Base-by-base conservation (phyloP, 306 rosid genomes). In the Pyrus betulifolia region DNA sequence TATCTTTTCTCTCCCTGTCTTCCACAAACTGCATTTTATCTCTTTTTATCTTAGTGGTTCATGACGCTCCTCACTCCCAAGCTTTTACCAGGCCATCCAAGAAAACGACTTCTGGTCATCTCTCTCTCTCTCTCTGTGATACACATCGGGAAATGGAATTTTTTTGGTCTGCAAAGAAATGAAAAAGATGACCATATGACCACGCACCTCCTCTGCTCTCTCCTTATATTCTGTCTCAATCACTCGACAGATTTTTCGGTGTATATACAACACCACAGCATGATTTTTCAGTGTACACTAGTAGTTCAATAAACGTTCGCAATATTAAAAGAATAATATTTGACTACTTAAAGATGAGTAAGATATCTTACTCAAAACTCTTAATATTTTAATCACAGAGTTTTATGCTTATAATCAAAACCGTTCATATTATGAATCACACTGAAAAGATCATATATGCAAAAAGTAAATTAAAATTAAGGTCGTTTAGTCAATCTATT, bases 61-160 rank as follows among this genome's bases (percentile, higher is more conserved):
- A 57, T 64, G 5, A 83, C 96, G 84, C 98, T 91, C 96, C 98
- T 91, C 96, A 89, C 97, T 93, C 86, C 91, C 86, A 91, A 84
- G 86, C 78, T 77, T 74, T 85, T 82, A 79, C 77, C 70, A 66
- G 87, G 80, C 77, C 84, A 83, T 69, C 79, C 68, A 72, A 66
- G 75, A 86, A 81, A 64, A 64, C 69, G 8, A 78, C 91, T 83
- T 44, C 35, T 62, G 70, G 55, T 18, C 42, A 77, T 83, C 84
- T 67, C 28, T 7, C 9, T 7, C 9, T 62, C 67, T 4, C 9
- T 38, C 42, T n/a, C n/a, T n/a, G n/a, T 7, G 9, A 7, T 7
- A 38, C 9, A 38, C 83, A 64, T 83, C 80, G 89, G 93, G 88
- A 89, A 91, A 38, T 68, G 85, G 76, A 79, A 74, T 27, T 74